phyloP scores from a whole-genome alignment of 805 yeast genomes.

The Metschnikowia lochheadii region DNA sequence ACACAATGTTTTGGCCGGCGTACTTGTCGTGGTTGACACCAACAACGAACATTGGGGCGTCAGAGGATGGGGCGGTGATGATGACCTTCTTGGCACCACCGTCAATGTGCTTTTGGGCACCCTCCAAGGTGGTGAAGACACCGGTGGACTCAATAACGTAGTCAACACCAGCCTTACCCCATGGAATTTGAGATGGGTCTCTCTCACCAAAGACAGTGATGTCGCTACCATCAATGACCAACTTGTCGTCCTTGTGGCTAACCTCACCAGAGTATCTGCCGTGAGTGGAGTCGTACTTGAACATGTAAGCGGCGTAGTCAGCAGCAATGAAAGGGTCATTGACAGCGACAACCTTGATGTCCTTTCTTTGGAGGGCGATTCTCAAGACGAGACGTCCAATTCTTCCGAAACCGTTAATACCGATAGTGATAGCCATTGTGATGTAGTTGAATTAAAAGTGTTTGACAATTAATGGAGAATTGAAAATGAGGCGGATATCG shows the following conservation, averaged over 20 bases:
- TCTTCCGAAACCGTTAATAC: conserved; percentile 95
- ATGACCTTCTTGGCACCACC: conserved; percentile 95
- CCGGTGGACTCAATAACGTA: conserved; percentile 92
- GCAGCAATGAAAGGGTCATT: conserved; percentile 89
- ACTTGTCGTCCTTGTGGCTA: conserved; percentile 48
- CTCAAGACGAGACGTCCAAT: conserved; percentile 88
- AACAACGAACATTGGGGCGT: conserved; percentile 92
- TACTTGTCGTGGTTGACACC: conserved; percentile 86
- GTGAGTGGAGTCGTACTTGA: conserved; percentile 94
- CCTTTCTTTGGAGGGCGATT: conserved; percentile 69
- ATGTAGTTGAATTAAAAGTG: conserved; percentile 9
- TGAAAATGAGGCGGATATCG: neutral
- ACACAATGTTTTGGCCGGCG: conserved; percentile 70
- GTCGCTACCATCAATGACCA: conserved; percentile 65
- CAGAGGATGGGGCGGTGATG: conserved; percentile 91
- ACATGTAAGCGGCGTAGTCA: conserved; percentile 91
- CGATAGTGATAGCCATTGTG: conserved; percentile 63
- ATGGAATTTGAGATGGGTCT: conserved; percentile 84
- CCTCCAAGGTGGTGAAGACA: conserved; percentile 79
- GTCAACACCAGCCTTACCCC: conserved; percentile 81
- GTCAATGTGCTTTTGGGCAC: conserved; percentile 78
- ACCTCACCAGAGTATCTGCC: conserved; percentile 81
- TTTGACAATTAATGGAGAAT: conserved; percentile 3
- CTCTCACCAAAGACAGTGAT: conserved; percentile 72
- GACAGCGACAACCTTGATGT: conserved; percentile 80